Evolutionary conservation across 208 protist species (phyloP), one percentile per base, ranked within the genome.

Genomic region (Trypanosoma lewisi): DNA sequence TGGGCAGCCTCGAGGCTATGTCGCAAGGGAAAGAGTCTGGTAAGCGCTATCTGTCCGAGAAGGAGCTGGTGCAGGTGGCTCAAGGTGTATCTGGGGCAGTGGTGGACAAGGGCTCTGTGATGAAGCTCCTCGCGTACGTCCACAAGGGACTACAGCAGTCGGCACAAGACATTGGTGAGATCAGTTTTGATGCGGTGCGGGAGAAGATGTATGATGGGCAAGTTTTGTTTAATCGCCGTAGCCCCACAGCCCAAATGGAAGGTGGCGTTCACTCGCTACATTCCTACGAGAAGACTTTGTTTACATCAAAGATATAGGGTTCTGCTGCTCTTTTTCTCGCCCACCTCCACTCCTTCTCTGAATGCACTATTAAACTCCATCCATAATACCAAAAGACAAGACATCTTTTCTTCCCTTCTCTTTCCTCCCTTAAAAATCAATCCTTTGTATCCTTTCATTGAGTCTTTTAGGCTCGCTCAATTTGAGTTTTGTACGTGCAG

Each of bases 1-100:
- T 98, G 97, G 97, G 97, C 53, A 97, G 89, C 48, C 76, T 97
- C 30, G 94, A 97, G 37, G 97, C 97, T 33, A 98, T 98, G 97
- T 70, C 73, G 7, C 88, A 98, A 66, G 90, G 85, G 33, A 86
- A 85, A 64, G 87, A 94, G 72, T 89, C 79, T 17, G 89, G 85
- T 62, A 96, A 95, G 73, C 78, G 90, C 27, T 95, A 96, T 63
- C 79, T 97, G 14, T 96, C 88, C 27, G 91, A 97, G 75, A 93
- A 93, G 17, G 87, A 92, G 68, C 44, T 64, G 34, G 76, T 97
- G 63, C 88, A 97, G 63, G 93, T 98, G 21, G 95, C 95, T 6
- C 95, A 98, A 78, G 95, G 95, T 19, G 95, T 98, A 25, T 79
- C 81, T 14, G 95, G 95, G 27, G 81, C 85, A 49, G 91, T 97